Percentiles rank a stretch among this genome's conserved stretches.
Evolutionary conservation across 208 protist genomes (phyloP).

Genomic region (Acanthamoeba rhysodes): DNA sequence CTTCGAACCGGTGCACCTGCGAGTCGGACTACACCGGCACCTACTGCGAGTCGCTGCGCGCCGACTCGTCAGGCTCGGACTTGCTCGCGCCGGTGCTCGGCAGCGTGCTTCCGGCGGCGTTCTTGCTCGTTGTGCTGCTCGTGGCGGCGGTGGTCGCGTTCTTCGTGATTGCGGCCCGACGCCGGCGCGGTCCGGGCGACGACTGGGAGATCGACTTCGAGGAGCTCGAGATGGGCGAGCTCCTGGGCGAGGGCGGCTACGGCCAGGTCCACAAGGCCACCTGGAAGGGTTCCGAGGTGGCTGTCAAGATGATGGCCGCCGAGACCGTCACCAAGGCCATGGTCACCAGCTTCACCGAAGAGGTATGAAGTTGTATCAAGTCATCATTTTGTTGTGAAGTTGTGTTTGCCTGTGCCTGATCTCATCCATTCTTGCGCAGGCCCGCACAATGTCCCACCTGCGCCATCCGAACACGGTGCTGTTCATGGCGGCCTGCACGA

Average conservation of each 20-base stretch:
- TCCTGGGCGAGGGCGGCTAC: slow-evolving; percentile 44
- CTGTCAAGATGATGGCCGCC: slow-evolving; percentile 53
- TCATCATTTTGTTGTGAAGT: too few relatives aligned
- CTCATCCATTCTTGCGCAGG: background rate
- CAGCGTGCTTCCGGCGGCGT: background rate
- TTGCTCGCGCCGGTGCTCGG: slow-evolving; percentile 13
- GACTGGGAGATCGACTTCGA: slow-evolving; percentile 59
- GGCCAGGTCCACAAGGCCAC: slow-evolving; percentile 28
- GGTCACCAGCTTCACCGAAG: slow-evolving; percentile 34
- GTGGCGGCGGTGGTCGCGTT: background rate
- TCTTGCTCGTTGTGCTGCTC: background rate
- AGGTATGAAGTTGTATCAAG: background rate
- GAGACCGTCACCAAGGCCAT: background rate
- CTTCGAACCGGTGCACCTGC: background rate
- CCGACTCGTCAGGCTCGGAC: background rate
- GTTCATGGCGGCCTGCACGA: slow-evolving; percentile 66
- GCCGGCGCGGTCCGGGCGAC: background rate
- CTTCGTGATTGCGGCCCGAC: background rate
- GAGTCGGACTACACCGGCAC: background rate
- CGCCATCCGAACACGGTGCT: slow-evolving; percentile 56
- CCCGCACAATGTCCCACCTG: slow-evolving; percentile 18
- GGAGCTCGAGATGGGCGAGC: slow-evolving; percentile 7
- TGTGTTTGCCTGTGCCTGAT: too few relatives aligned
- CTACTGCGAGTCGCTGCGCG: background rate
- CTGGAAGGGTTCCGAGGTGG: slow-evolving; percentile 59